Percentiles rank a stretch among this genome's conserved stretches.
These are phyloP conservation scores for Plasmodiophora brassicae DNA, from an alignment of 208 protist species.

Conservation along the genomic window DNA sequence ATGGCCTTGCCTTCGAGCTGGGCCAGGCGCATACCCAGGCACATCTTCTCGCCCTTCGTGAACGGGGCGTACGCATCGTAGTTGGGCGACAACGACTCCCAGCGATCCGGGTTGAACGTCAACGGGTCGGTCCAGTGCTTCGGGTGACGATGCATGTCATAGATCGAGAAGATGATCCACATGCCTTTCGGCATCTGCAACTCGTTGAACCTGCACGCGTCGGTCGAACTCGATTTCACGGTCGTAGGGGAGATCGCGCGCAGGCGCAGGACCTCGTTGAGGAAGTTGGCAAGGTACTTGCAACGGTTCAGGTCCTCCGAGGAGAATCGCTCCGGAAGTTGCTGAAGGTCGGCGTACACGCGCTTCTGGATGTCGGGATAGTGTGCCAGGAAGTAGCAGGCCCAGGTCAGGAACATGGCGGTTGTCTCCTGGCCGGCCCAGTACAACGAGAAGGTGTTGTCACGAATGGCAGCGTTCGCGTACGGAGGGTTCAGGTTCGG, in stretches of 20 bases:
- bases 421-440: constrained; percentile 28
- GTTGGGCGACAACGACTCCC: neutral
- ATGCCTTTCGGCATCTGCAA: neutral
- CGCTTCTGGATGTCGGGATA: neutral
- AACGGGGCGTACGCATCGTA: neutral
- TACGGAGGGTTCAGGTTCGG: neutral
- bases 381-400: neutral
- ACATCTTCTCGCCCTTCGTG: constrained; percentile 11
- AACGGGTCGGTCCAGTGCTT: neutral
- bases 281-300: neutral
- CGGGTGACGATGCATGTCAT: neutral
- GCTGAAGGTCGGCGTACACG: neutral
- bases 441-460: neutral
- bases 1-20: neutral
- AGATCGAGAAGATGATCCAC: neutral
- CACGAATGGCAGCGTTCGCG: neutral
- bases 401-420: neutral
- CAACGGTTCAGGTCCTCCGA: neutral
- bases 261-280: constrained; percentile 21
- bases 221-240: neutral
- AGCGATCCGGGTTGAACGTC: constrained; percentile 1
- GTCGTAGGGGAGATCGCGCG: neutral
- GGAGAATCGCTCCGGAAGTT: neutral
- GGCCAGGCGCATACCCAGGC: neutral
- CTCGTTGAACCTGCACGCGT: neutral